phyloP scores from a whole-genome alignment of 306 rosid species.

The Delonix regia region DNA sequence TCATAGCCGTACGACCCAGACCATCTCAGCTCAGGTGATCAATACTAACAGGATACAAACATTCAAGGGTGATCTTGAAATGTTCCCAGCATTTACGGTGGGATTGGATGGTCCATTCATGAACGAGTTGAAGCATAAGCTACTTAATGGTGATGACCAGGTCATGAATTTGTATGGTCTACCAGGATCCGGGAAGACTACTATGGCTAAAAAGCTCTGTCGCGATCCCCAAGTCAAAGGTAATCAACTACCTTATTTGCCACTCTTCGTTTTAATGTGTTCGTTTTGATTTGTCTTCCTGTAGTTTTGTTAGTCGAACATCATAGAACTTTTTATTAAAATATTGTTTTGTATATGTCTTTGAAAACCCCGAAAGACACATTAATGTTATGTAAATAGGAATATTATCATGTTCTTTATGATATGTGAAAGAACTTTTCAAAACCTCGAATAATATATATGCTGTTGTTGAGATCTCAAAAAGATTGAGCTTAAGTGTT shows the following conservation, averaged over 20 bases:
- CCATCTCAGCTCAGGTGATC: neutral
- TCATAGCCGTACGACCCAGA: neutral
- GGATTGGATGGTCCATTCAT: neutral
- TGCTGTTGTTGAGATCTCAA: neutral
- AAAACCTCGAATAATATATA: too few relatives aligned
- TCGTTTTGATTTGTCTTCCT: too few relatives aligned
- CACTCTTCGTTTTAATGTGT: neutral
- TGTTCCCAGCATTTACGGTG: neutral
- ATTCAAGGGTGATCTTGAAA: neutral
- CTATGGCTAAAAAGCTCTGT: neutral
- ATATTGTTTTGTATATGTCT: too few relatives aligned
- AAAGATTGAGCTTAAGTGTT: neutral
- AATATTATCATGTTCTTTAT: too few relatives aligned
- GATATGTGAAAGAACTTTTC: too few relatives aligned
- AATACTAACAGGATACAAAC: neutral
- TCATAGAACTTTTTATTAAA: too few relatives aligned
- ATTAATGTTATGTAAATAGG: too few relatives aligned
- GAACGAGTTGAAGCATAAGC: neutral
- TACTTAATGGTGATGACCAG: neutral
- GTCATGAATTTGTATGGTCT: neutral
- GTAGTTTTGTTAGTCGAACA: too few relatives aligned
- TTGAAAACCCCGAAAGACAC: too few relatives aligned
- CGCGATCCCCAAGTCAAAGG: conserved; percentile 1
- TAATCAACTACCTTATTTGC: neutral
- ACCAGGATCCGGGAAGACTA: neutral